Evolutionary conservation across 2,329 filamentous ascomycete genomes (phyloP), one percentile per base, ranked within the genome.

Genomic region (Claviceps pazoutovae): DNA sequence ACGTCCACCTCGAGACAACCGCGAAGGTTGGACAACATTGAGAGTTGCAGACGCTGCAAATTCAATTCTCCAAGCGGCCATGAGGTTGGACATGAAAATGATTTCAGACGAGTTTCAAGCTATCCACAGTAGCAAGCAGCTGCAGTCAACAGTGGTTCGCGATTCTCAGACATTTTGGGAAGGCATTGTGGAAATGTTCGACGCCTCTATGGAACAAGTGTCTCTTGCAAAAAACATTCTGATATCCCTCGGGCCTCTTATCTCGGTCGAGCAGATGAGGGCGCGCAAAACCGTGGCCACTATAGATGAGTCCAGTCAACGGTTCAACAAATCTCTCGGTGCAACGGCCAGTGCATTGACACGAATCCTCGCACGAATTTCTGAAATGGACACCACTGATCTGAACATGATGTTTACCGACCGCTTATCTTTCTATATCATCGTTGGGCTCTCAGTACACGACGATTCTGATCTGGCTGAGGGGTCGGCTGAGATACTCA

Each of bases 361-460:
- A 17, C 78, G 80, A 54, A 80, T 95, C 46, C 76, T 97, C 42
- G 85, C 89, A 56, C 79, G 85, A 11, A 70, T 98, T 44, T 84
- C 84, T 38, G 85, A 90, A 55, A 90, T 96, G 60, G 76, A 79
- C 19, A 74, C 80, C 0, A 69, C 75, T 4, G 80, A 91, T 53
- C 72, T 97, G 42, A 76, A 82, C 53, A 71, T 76, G 23, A 69
- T 97, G 11, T 88, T 87, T 60, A 73, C 78, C 50, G 80, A 84
- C 53, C 75, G 79, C 19, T 71, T 80, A 43, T 83, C 83, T 6
- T 84, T 87, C 54, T 81, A 83, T 57, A 80, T 86, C 39, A 75
- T 95, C 43, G 80, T 95, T 46, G 83, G 84, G 4, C 77, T 88
- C 17, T 79, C 96, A 6, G 82, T 96, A 52, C 89, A 89, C 44